Evolutionary conservation across 495 filamentous ascomycete genomes (phyloP).

Genomic region (Penicillium parvum): DNA sequence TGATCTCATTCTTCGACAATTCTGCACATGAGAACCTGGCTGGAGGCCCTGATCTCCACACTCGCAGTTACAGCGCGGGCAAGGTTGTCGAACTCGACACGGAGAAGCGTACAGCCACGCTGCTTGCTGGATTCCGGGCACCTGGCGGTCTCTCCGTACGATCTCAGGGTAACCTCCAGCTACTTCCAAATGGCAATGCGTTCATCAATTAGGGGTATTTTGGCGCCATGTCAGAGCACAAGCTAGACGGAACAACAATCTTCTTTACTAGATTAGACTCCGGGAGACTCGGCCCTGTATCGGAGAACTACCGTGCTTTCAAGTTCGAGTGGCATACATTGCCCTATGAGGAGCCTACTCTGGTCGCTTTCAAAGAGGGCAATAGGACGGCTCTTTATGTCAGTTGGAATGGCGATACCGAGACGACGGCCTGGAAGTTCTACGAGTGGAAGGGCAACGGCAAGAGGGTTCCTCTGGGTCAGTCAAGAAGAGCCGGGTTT

Average conservation of each 20-base stretch:
- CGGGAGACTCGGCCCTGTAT: constrained; percentile 7
- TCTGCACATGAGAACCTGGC: constrained; percentile 24
- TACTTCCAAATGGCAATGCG: constrained; percentile 45
- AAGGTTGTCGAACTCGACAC: constrained; percentile 44
- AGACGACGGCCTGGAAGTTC: constrained; percentile 25
- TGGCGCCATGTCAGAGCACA: constrained; percentile 46
- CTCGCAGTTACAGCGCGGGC: constrained; percentile 34
- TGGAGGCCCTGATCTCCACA: constrained; percentile 22
- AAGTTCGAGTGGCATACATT: constrained; percentile 17
- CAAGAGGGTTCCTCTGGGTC: constrained; percentile 13
- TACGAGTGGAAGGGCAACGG: constrained; percentile 13
- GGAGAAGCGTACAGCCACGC: constrained; percentile 33
- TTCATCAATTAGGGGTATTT: constrained; percentile 49
- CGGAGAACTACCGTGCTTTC: constrained; percentile 19
- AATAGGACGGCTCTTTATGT: constrained; percentile 23
- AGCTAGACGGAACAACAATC: constrained; percentile 36
- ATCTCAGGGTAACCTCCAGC: constrained; percentile 50
- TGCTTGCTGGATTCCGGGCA: constrained; percentile 24
- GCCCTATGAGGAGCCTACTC: constrained; percentile 15
- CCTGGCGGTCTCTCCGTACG: constrained; percentile 39
- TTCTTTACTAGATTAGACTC: constrained; percentile 24
- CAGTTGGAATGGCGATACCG: constrained; percentile 33
- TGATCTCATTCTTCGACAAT: constrained; percentile 45
- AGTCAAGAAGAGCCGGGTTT: constrained; percentile 14
- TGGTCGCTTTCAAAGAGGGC: constrained; percentile 18